These are phyloP conservation scores for Metschnikowia lochheadii DNA, from an alignment of 805 yeast species.

Conservation along the genomic window DNA sequence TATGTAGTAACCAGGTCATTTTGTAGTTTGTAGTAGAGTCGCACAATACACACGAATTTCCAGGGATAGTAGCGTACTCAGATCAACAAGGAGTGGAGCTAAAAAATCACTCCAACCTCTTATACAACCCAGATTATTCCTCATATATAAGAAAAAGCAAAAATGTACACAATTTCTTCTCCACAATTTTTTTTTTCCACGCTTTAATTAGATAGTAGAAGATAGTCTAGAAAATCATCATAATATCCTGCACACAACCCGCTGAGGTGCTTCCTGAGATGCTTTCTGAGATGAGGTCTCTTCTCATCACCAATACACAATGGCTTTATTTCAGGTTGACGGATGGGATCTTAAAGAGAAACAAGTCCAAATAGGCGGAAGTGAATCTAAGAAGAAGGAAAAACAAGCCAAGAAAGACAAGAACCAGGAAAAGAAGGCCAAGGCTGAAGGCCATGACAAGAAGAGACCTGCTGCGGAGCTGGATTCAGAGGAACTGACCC, in stretches of 20 bases:
- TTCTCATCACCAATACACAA: conserved; percentile 18
- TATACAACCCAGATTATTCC: too few relatives aligned
- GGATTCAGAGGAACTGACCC: not conserved
- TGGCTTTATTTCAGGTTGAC: conserved; percentile 74
- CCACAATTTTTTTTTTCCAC: too few relatives aligned
- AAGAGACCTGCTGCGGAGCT: conserved; percentile 6
- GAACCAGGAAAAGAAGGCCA: conserved; percentile 8
- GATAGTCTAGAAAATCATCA: too few relatives aligned
- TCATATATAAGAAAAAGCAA: too few relatives aligned
- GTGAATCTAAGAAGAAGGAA: conserved; percentile 23
- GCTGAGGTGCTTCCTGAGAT: not conserved
- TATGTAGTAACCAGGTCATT: too few relatives aligned
- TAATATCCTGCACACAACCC: not conserved
- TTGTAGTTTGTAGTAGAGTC: not conserved
- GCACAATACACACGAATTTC: not conserved
- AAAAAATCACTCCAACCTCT: too few relatives aligned
- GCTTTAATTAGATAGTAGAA: too few relatives aligned
- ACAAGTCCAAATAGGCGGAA: conserved; percentile 45
- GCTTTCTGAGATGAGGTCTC: conserved; percentile 1
- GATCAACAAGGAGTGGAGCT: too few relatives aligned
- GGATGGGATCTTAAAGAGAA: conserved; percentile 73
- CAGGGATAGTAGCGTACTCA: too few relatives aligned
- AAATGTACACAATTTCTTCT: too few relatives aligned
- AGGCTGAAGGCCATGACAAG: conserved; percentile 7
- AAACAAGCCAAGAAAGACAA: conserved; percentile 17